Base-by-base conservation (phyloP, 2,329 filamentous ascomycete species). In the Talaromyces sp. region DNA sequence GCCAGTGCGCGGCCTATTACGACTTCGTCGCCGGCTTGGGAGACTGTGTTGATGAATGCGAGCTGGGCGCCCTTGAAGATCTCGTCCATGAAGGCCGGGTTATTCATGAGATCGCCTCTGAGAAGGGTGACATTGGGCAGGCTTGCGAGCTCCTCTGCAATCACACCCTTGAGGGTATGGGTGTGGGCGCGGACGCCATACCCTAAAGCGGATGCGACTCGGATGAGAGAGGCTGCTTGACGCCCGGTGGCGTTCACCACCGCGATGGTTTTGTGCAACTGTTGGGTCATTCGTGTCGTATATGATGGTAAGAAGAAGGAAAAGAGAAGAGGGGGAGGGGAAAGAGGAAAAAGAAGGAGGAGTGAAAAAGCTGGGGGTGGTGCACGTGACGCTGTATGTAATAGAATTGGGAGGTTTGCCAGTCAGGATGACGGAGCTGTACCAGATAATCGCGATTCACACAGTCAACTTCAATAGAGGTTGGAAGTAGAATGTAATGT, bases 11-110 rank as follows among this genome's bases (percentile, higher is more conserved):
- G 89, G 68, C 95, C 95, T 70, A 97, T 96, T 45, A 89, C 88
- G 66, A 95, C 85, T 82, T 99, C 95, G 78, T 98, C 93, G 61
- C 94, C 95, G 49, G 77, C 74, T 82, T 96, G 97, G 73, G 96
- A 96, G 5, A 93, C 96, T 49, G 95, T 99, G 81, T 99, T 99
- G 82, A 98, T 93, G 78, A 98, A 99, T 66, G 95, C 95, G 61
- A 96, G 85, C 71, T 96, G 90, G 25, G 91, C 90, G 67, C 91
- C 92, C 43, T 85, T 82, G 83, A 98, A 98, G 22, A 98, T 84
- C 69, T 90, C 85, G 62, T 86, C 84, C 73, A 97, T 90, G 69
- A 97, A 79, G 1, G 83, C 83, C 71, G 88, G 84, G 75, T 92
- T 92, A 73, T 94, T 87, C 68, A 90, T 86, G 68, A 90, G 73